These are phyloP conservation scores for Cicer cuneatum DNA, from an alignment of 306 rosid genomes.

Conservation along the genomic window DNA sequence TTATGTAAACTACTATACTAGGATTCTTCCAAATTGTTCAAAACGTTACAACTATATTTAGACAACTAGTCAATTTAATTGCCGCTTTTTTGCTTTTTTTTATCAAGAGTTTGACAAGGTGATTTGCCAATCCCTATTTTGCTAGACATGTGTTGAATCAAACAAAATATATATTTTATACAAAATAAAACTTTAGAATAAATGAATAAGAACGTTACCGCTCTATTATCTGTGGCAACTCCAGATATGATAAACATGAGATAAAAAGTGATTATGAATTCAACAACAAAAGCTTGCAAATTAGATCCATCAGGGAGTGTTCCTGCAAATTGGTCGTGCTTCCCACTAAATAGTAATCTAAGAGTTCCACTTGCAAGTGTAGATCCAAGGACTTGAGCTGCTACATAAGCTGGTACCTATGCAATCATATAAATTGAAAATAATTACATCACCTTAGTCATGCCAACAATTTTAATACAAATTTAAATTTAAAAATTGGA, in stretches of 20 bases:
- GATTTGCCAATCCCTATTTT: slow-evolving; percentile 18
- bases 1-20: slow-evolving; percentile 19
- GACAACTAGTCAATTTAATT: slow-evolving; percentile 43
- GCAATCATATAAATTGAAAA: neutral
- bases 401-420: slow-evolving; percentile 74
- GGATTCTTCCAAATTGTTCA: slow-evolving; percentile 33
- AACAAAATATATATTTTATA: neutral
- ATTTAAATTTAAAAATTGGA: slow-evolving; percentile 3
- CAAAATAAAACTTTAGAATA: neutral
- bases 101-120: slow-evolving; percentile 19
- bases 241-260: slow-evolving; percentile 89
- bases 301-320: slow-evolving; percentile 61
- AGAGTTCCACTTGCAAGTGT: slow-evolving; percentile 83
- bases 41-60: slow-evolving; percentile 28
- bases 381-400: slow-evolving; percentile 75
- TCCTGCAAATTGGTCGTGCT: slow-evolving; percentile 63
- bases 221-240: slow-evolving; percentile 82
- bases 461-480: neutral
- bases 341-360: slow-evolving; percentile 59
- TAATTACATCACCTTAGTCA: neutral
- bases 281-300: slow-evolving; percentile 72
- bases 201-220: slow-evolving; percentile 50
- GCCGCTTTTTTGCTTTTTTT: slow-evolving; percentile 37
- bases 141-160: neutral
- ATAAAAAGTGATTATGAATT: slow-evolving; percentile 84